Evolutionary conservation across 768 basidiomycete species (phyloP), one percentile per base, ranked within the genome.

Genomic region (Pseudohyphozyma bogoriensis): DNA sequence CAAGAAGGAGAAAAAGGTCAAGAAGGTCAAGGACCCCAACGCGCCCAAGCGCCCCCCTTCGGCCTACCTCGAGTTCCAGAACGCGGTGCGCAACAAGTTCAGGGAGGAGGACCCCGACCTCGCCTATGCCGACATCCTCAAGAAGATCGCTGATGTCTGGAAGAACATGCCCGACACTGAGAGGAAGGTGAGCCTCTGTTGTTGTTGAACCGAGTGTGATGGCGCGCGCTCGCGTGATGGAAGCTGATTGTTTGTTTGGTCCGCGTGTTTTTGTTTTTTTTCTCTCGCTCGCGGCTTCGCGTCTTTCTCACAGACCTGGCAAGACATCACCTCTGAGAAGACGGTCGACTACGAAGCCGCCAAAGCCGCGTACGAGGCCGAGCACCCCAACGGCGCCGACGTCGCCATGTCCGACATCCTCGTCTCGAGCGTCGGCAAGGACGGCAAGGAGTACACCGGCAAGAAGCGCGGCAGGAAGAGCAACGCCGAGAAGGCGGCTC

Each of bases 31-130:
- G 74, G 92, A 97, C 70, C 90, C 91, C 24, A 86, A 91, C 74
- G 90, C 90, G 59, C 93, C 93, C 35, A 95, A 92, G 73, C 84
- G 89, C 12, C 92, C 93, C 31, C 80, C 89, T 18, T 87, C 87
- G 10, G 89, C 90, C 24, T 97, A 93, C 76, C 82, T 97, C 70
- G 77, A 92, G 67, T 97, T 86, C 79, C 93, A 96, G 76, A 95
- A 93, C 72, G 86, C 87, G 18, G 79, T 90, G 56, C 85, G 90
- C 72, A 81, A 81, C 60, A 78, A 81, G 59, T 78, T 92, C 67
- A 83, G 85, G 76, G 77, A 78, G 40, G 74, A 79, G 67, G 75
- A 86, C 72, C 85, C 87, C 13, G 74, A 76, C 12, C 73, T 89
- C 59, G 74, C 79, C 39, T 84, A 95, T 71, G 72, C 80, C 40